These are phyloP conservation scores for Teratosphaeria destructans DNA, from an alignment of 2,329 filamentous ascomycete genomes.

Conservation along the genomic window DNA sequence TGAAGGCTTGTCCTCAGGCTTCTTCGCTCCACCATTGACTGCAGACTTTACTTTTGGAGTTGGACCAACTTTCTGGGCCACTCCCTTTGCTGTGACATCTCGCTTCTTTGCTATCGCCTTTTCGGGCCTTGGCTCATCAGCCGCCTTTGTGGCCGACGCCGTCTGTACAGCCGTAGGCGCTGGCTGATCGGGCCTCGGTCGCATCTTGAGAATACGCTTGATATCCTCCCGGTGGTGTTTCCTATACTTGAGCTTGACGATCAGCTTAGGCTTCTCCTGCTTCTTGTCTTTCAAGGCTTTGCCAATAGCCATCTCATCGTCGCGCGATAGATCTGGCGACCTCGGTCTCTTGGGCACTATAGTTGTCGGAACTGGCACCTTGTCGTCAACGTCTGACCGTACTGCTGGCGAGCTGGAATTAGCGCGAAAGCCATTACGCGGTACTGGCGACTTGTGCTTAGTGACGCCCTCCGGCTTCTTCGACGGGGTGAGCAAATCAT, in stretches of 20 bases:
- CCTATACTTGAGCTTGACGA: conserved; percentile 22
- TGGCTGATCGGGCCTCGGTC: conserved; percentile 10
- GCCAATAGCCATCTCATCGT: conserved; percentile 12
- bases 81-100: conserved; percentile 15
- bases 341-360: not conserved
- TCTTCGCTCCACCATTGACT: conserved; percentile 1
- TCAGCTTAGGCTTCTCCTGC: conserved; percentile 6
- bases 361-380: not conserved
- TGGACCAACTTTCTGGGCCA: conserved; percentile 20
- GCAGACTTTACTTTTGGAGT: conserved; percentile 1
- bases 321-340: conserved; percentile 9
- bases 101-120: conserved; percentile 4
- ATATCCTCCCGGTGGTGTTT: conserved; percentile 15
- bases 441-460: conserved; percentile 19
- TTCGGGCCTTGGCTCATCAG: conserved; percentile 7
- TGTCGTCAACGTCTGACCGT: conserved; percentile 13
- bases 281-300: conserved; percentile 7
- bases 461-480: conserved; percentile 7
- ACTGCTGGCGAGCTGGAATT: conserved; percentile 18
- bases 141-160: not conserved
- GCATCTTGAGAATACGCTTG: conserved; percentile 21
- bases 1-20: not conserved
- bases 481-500: conserved; percentile 13
- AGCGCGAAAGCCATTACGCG: conserved; percentile 20
- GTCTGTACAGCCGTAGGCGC: conserved; percentile 3